A percentile compares a stretch with the other conserved stretches of the same genome.
These are phyloP conservation scores for Debaryomycetaceae sp. DNA, from an alignment of 1,139 yeast genomes.

Conservation along the genomic window DNA sequence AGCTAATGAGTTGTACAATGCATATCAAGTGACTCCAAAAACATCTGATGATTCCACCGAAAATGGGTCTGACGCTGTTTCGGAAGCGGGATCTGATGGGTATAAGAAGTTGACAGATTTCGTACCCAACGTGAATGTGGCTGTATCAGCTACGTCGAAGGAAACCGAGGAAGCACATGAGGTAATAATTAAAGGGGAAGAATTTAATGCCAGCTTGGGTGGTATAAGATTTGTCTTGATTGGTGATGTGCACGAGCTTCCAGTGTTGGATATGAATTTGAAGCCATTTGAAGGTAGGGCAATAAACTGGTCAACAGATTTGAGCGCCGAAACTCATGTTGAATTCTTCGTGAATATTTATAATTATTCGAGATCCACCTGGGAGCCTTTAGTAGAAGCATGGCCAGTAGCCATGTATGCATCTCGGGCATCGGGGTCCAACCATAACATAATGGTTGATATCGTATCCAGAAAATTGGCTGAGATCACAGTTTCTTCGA, in stretches of 20 bases:
- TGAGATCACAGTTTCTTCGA: slow-evolving; percentile 77
- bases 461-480: slow-evolving; percentile 71
- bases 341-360: slow-evolving; percentile 75
- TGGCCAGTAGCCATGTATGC: slow-evolving; percentile 81
- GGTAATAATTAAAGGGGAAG: slow-evolving; percentile 65
- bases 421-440: slow-evolving; percentile 44
- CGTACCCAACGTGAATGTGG: slow-evolving; percentile 47
- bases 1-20: slow-evolving; percentile 57
- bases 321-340: slow-evolving; percentile 67
- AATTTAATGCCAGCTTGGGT: slow-evolving; percentile 64
- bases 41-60: slow-evolving; percentile 21
- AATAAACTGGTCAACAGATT: slow-evolving; percentile 86
- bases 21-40: slow-evolving; percentile 21
- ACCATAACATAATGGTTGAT: slow-evolving; percentile 52
- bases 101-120: slow-evolving; percentile 55
- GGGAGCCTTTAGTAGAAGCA: slow-evolving; percentile 94
- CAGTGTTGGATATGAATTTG: slow-evolving; percentile 78
- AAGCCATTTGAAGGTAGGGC: slow-evolving; percentile 72
- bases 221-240: slow-evolving; percentile 85
- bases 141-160: neutral
- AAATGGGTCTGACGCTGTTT: slow-evolving; percentile 43
- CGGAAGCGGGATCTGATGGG: slow-evolving; percentile 34
- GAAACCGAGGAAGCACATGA: slow-evolving; percentile 57
- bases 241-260: slow-evolving; percentile 92
- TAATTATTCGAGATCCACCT: slow-evolving; percentile 86